Conservation (phyloP, 805 yeast genomes). For the Metschnikowia arizonensis region DNA sequence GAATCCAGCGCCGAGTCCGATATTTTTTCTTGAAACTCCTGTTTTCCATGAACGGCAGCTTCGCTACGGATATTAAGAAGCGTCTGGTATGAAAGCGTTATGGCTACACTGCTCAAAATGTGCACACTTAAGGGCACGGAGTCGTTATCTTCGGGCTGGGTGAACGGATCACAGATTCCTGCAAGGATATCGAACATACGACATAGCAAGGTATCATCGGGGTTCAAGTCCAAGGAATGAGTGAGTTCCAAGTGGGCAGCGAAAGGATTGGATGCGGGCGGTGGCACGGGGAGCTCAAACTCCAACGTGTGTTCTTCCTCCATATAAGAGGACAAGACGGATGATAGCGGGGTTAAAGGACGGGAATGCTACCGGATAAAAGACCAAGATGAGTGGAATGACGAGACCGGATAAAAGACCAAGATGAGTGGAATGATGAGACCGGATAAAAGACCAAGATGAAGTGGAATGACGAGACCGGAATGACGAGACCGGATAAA, state of each 20-base stretch:
- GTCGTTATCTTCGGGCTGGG: slow-evolving; percentile 65
- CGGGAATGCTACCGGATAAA: no score
- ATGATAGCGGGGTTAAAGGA: no score
- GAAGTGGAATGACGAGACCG: no score
- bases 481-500: no score
- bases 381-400: no score
- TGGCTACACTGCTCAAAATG: slow-evolving; percentile 47
- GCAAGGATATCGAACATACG: slow-evolving; percentile 17
- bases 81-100: slow-evolving; percentile 35
- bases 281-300: slow-evolving; percentile 15
- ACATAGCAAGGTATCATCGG: slow-evolving; percentile 8
- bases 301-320: slow-evolving; percentile 16
- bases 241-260: slow-evolving; percentile 12
- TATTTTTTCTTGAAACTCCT: neutral
- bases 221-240: slow-evolving; percentile 9
- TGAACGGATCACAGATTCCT: slow-evolving; percentile 52
- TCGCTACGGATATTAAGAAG: slow-evolving; percentile 15
- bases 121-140: slow-evolving; percentile 51
- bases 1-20: neutral
- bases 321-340: neutral
- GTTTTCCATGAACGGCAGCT: neutral
- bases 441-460: no score
- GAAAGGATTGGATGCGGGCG: slow-evolving; percentile 12
- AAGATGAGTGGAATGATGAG: no score
- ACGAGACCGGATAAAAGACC: no score